These are phyloP conservation scores for Kluyveromyces dobzhanskii DNA, from an alignment of 805 yeast species.

Conservation along the genomic window DNA sequence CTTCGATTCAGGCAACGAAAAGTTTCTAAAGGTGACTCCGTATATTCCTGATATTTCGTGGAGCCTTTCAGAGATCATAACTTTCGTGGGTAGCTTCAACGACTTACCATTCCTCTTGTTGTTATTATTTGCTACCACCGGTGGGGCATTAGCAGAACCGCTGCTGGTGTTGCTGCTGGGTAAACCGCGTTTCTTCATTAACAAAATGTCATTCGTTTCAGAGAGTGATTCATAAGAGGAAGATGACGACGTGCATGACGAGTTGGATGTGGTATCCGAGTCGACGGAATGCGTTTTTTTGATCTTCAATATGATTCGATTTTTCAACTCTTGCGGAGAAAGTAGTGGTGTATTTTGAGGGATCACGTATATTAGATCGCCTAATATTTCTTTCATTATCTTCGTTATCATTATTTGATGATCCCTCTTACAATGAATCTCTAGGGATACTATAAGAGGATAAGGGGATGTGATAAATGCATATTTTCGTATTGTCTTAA, in stretches of 20 bases:
- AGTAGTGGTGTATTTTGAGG: constrained; percentile 40
- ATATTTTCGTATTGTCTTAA: constrained; percentile 67
- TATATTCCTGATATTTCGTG: constrained; percentile 33
- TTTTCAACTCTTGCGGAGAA: constrained; percentile 63
- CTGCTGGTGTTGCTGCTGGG: not conserved
- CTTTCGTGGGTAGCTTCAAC: constrained; percentile 25
- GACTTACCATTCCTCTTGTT: constrained; percentile 22
- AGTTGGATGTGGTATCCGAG: constrained; percentile 13
- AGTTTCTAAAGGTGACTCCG: constrained; percentile 73
- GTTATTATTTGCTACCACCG: not conserved
- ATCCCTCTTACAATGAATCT: constrained; percentile 63
- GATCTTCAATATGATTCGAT: constrained; percentile 68
- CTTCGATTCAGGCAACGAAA: constrained; percentile 80
- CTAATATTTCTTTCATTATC: constrained; percentile 48
- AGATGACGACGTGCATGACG: constrained; percentile 28
- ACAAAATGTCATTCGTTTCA: constrained; percentile 12
- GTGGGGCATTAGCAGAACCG: not conserved
- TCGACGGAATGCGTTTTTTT: constrained; percentile 39
- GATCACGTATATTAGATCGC: constrained; percentile 40
- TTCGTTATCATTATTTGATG: constrained; percentile 56
- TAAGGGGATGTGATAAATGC: constrained; percentile 83
- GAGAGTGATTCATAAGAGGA: constrained; percentile 23
- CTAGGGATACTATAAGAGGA: constrained; percentile 82
- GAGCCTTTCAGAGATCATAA: constrained; percentile 17
- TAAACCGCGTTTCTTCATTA: not conserved